A percentile compares a stretch with the other conserved stretches of the same genome.
phyloP scores from a whole-genome alignment of 2,329 filamentous ascomycete species.

The Juglanconis sp. region DNA sequence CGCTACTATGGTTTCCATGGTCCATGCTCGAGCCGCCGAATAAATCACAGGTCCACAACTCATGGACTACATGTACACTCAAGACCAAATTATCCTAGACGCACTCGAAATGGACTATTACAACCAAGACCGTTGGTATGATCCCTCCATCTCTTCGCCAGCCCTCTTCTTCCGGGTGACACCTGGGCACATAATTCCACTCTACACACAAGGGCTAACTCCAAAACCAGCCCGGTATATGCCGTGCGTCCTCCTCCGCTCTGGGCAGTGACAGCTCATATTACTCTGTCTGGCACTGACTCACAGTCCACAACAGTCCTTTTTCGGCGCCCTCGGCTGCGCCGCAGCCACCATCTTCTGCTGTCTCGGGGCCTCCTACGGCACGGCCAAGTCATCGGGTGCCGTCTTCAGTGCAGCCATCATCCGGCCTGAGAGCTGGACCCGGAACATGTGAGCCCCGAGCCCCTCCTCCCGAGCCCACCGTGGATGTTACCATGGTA shows the following conservation, averaged over 20 bases:
- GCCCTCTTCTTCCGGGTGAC: no score
- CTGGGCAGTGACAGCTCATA: no score
- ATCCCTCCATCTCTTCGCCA: background rate
- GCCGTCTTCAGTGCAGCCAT: constrained; percentile 98
- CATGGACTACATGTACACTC: no score
- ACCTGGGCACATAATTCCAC: no score
- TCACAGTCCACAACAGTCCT: constrained; percentile 53
- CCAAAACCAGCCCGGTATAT: background rate
- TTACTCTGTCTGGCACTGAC: background rate
- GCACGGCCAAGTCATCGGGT: constrained; percentile 98
- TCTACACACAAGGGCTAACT: no score
- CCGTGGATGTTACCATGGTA: background rate
- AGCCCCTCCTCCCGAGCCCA: background rate
- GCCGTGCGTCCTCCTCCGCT: background rate
- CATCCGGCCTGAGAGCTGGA: constrained; percentile 70
- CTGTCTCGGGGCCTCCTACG: constrained; percentile 79
- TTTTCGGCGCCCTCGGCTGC: constrained; percentile 97
- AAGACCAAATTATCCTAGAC: background rate
- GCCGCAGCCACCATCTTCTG: constrained; percentile 56
- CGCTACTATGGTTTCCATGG: no score
- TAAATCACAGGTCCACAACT: no score
- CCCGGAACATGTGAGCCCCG: constrained; percentile 1
- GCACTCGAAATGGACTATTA: background rate
- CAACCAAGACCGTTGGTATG: background rate
- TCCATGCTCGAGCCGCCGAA: no score